Percentiles rank a stretch among this genome's conserved stretches.
Conservation (phyloP, 352 stramenopile genomes). For the Pythium sp. region DNA sequence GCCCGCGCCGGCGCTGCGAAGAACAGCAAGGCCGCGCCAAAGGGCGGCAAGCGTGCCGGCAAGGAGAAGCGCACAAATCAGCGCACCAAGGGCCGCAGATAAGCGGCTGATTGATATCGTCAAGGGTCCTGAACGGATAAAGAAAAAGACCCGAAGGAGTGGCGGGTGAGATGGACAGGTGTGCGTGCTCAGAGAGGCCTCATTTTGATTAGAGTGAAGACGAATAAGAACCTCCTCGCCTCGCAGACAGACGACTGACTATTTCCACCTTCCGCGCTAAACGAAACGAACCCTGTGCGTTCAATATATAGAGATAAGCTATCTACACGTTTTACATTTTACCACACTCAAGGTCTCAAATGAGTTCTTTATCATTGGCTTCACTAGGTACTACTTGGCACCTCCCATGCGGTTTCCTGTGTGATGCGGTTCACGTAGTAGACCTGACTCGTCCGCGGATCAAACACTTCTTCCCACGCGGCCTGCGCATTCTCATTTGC, state of each 20-base stretch:
- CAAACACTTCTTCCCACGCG: conserved; percentile 68
- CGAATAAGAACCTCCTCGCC: not conserved
- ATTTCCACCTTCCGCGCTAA: not conserved
- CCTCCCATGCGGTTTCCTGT: conserved; percentile 53
- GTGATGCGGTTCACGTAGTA: conserved; percentile 75
- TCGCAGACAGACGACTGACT: not conserved
- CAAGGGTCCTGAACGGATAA: not conserved
- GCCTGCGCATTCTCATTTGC: not conserved
- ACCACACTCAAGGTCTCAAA: not conserved
- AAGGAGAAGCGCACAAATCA: conserved; percentile 52
- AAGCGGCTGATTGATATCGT: conserved; percentile 11
- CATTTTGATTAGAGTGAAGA: conserved; percentile 2
- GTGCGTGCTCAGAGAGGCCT: not conserved
- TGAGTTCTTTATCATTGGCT: not conserved
- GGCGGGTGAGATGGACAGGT: not conserved
- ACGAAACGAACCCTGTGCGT: conserved; percentile 3
- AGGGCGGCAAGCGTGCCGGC: conserved; percentile 55
- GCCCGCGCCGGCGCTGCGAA: conserved; percentile 16
- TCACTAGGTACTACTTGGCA: conserved; percentile 10
- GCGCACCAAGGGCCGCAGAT: conserved; percentile 48
- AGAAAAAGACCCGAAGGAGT: not conserved
- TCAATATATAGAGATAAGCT: conserved; percentile 26
- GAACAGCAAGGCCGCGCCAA: conserved; percentile 24
- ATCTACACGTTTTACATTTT: conserved; percentile 14
- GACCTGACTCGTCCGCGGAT: conserved; percentile 38